Evolutionary conservation across 1,139 yeast genomes (phyloP).

Genomic region (Hansenula sp.): DNA sequence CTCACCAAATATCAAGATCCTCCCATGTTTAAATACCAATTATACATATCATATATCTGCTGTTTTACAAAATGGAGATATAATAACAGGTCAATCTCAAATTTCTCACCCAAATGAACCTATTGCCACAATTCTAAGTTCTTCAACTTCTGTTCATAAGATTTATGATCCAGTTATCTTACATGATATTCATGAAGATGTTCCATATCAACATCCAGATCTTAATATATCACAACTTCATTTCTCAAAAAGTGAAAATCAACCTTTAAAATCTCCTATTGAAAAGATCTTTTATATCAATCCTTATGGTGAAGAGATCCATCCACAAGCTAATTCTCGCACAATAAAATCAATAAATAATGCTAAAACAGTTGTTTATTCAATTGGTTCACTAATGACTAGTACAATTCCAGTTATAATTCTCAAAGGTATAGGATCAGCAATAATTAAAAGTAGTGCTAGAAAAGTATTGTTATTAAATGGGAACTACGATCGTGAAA

Average conservation of each 20-base stretch:
- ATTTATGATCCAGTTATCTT: neutral
- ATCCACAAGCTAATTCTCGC: slow-evolving; percentile 69
- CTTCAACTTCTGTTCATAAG: slow-evolving; percentile 4
- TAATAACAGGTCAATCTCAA: slow-evolving; percentile 91
- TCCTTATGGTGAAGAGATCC: slow-evolving; percentile 84
- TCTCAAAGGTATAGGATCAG: slow-evolving; percentile 66
- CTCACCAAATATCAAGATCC: slow-evolving; percentile 48
- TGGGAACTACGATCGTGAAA: slow-evolving; percentile 74
- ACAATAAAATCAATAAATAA: slow-evolving; percentile 49
- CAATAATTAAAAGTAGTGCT: slow-evolving; percentile 32
- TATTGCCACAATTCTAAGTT: neutral
- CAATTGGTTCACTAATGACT: slow-evolving; percentile 87
- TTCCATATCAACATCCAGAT: slow-evolving; percentile 76
- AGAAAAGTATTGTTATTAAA: slow-evolving; percentile 59
- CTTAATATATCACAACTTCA: slow-evolving; percentile 68
- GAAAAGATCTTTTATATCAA: slow-evolving; percentile 74
- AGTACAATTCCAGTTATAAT: slow-evolving; percentile 76
- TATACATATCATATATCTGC: slow-evolving; percentile 89
- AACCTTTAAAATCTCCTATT: slow-evolving; percentile 73
- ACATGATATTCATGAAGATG: slow-evolving; percentile 27
- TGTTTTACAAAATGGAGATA: slow-evolving; percentile 57
- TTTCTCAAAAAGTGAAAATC: slow-evolving; percentile 53
- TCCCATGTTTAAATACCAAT: slow-evolving; percentile 82
- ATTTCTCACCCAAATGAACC: slow-evolving; percentile 70
- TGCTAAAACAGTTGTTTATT: slow-evolving; percentile 60